Percentiles rank a stretch among this genome's conserved stretches.
These are phyloP conservation scores for Aspergillus quadrilineatus DNA, from an alignment of 2,329 filamentous ascomycete species.

Conservation along the genomic window DNA sequence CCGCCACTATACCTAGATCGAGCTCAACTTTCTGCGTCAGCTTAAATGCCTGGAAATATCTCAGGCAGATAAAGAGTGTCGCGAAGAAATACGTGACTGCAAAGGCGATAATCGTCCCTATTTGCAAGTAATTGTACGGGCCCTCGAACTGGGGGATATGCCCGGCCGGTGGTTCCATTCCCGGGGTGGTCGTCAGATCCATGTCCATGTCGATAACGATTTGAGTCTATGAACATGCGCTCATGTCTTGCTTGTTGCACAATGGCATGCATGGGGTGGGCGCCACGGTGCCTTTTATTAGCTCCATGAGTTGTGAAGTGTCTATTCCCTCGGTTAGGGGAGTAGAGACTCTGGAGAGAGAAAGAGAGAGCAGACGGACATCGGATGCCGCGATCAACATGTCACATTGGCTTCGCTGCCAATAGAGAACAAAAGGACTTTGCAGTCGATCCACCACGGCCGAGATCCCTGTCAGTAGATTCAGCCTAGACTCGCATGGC, in stretches of 20 bases:
- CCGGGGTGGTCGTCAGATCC: slow-evolving; percentile 14
- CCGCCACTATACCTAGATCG: slow-evolving; percentile 6
- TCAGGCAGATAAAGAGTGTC: slow-evolving; percentile 11
- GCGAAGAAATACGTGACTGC: slow-evolving; percentile 12
- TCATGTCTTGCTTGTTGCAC: no score
- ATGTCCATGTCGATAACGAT: neutral
- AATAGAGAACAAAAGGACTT: neutral
- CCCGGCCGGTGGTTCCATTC: slow-evolving; percentile 13
- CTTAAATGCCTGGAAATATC: slow-evolving; percentile 16
- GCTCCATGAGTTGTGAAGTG: no score
- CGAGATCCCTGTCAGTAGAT: neutral
- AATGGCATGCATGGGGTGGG: no score
- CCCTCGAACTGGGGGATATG: slow-evolving; percentile 14
- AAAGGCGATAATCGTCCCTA: slow-evolving; percentile 15
- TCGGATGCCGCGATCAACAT: neutral
- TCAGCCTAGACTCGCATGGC: neutral
- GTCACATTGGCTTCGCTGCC: neutral
- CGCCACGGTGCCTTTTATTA: no score
- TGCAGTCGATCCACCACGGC: neutral
- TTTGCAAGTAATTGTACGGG: slow-evolving; percentile 16
- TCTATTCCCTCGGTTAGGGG: no score
- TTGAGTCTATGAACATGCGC: no score
- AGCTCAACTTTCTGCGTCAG: slow-evolving; percentile 11
- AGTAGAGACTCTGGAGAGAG: no score
- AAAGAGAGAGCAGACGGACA: neutral